Base-by-base conservation (phyloP, 2,329 filamentous ascomycete species). In the Pezicula neosporulosa region DNA sequence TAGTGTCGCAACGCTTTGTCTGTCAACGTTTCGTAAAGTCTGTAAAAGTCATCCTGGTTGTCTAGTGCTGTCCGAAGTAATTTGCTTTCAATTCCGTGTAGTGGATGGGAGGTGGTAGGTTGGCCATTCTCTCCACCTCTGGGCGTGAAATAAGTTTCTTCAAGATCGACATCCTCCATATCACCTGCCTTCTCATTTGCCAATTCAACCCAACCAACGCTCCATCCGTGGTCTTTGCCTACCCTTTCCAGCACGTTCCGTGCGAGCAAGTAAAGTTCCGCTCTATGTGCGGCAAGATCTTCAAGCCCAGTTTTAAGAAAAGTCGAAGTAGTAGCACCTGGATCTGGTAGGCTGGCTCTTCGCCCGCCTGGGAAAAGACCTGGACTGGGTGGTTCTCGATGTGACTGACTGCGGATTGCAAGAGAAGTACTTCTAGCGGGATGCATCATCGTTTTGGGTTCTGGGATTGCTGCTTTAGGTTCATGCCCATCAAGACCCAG, bases 1-100 rank as follows among this genome's bases (percentile, higher is more conserved):
- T 89, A 95, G 64, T 96, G 89, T 2, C 88, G 87, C 51, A 95
- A 81, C 3, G 92, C 86, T 55, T 89, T 86, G 60, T 94, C 87
- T 7, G 90, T 96, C n/a, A 97, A 75, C 9, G 82, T 84, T 64
- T 93, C 83, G 60, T 86, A 89, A 1, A 86, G 72, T 6, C 76
- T 74, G 56, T 85, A 85, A 59, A 88, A 92, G 45, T 82, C 80
- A 15, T 82, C 80, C 50, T 75, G 72, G 30, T 79, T 84, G 54
- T 80, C 77, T 2, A 89, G 70, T 0, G 85, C 85, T 2, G 80
- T 77, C 21, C 75, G 77, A 2, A 92, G 72, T 1, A 84, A 72
- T 28, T 77, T 73, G 45, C 80, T 78, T 8, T 77, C 72, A 41
- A 87, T 70, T 3, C 82, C 82, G 38, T 66, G 59, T 15, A 68